phyloP scores from a whole-genome alignment of 2,329 filamentous ascomycete genomes.

The Sphaerulina populicola region DNA sequence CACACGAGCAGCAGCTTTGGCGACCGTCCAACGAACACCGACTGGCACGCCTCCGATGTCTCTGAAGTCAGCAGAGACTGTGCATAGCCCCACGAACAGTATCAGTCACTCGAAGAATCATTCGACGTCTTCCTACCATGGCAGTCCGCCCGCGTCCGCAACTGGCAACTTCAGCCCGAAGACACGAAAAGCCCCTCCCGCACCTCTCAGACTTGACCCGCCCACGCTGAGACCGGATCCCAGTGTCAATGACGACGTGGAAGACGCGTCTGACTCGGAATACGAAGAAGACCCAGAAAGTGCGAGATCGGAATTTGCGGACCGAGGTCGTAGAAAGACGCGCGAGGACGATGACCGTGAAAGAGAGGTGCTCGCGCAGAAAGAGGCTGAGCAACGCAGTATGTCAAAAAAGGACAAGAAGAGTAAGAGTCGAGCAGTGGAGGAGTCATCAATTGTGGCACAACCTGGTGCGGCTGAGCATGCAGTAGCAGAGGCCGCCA shows the following conservation, averaged over 20 bases:
- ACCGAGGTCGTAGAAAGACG: constrained; percentile 69
- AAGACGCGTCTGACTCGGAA: constrained; percentile 61
- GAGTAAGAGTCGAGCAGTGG: constrained; percentile 41
- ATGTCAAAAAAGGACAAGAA: constrained; percentile 64
- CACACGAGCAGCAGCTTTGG: constrained; percentile 7
- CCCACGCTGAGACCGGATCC: constrained; percentile 12
- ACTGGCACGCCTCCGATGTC: constrained; percentile 22
- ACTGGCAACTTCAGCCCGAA: constrained; percentile 21
- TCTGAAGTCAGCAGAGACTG: constrained; percentile 16
- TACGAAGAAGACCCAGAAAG: constrained; percentile 64
- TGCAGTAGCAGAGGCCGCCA: constrained; percentile 5
- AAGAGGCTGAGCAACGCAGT: constrained; percentile 58
- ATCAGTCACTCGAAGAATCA: constrained; percentile 11
- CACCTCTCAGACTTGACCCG: constrained; percentile 61
- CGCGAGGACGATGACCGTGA: constrained; percentile 79
- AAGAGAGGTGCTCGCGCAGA: constrained; percentile 58
- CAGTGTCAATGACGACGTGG: constrained; percentile 30
- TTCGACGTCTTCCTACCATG: constrained; percentile 14
- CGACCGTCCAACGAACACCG: constrained; percentile 12
- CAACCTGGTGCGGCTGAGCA: constrained; percentile 12
- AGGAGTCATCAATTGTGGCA: constrained; percentile 8
- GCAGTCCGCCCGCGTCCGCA: constrained; percentile 16
- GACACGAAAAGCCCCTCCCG: constrained; percentile 71
- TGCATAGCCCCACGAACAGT: constrained; percentile 10
- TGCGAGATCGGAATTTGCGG: constrained; percentile 27